A percentile compares a stretch with the other conserved stretches of the same genome.
Evolutionary conservation across 257 asterid species (phyloP).

Genomic region (Fraxinus excelsior): DNA sequence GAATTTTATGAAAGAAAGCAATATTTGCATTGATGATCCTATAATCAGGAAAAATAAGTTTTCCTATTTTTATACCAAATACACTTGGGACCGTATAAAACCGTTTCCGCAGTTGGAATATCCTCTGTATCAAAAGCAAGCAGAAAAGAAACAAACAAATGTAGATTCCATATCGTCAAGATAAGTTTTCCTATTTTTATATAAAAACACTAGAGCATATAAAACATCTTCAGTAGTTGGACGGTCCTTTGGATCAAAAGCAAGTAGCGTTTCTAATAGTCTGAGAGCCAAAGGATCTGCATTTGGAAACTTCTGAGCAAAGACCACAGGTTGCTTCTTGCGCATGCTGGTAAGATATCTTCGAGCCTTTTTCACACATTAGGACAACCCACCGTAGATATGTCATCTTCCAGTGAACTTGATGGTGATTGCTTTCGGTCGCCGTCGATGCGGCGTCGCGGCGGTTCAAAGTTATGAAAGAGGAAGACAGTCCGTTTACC

Average conservation of each 20-base stretch:
- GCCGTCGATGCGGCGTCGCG: no score
- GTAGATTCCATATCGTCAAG: neutral
- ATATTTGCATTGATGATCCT: neutral
- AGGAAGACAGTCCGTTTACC: no score
- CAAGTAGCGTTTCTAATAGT: conserved; percentile 72
- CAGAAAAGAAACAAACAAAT: neutral
- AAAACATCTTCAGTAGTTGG: conserved; percentile 85
- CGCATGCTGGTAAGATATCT: conserved; percentile 81
- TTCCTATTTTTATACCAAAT: neutral
- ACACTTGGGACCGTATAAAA: neutral
- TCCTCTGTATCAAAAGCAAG: neutral
- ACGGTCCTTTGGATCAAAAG: conserved; percentile 90
- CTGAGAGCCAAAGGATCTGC: conserved; percentile 76
- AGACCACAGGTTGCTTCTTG: conserved; percentile 70
- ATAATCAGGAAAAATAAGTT: neutral
- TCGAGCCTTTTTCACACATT: conserved; percentile 86
- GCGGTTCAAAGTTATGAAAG: no score
- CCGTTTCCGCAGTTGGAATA: neutral
- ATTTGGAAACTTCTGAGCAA: conserved; percentile 75
- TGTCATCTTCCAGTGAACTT: no score
- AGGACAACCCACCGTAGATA: no score
- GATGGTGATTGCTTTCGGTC: no score
- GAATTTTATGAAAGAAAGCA: neutral
- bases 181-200: neutral
- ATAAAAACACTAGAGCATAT: conserved; percentile 12